phyloP scores from a whole-genome alignment of 1,139 yeast genomes.

The Kurtzmaniella quercitrusa region DNA sequence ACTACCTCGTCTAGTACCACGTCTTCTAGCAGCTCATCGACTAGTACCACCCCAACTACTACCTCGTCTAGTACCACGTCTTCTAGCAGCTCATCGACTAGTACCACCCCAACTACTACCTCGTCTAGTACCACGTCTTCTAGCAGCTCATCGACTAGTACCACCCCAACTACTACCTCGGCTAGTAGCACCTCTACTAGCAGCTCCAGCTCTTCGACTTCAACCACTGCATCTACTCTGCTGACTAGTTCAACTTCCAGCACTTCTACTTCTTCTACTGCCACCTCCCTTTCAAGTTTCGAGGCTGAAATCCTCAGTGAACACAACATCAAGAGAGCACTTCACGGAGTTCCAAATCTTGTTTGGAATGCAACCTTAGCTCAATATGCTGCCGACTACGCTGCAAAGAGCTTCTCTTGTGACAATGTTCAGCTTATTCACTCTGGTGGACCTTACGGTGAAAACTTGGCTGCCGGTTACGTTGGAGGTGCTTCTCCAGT shows the following conservation, averaged over 20 bases:
- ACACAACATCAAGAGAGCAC: constrained; percentile 52
- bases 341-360: constrained; percentile 46
- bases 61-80: no score
- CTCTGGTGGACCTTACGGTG: constrained; percentile 54
- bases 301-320: constrained; percentile 36
- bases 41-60: no score
- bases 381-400: constrained; percentile 43
- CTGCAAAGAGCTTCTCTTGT: constrained; percentile 43
- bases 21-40: no score
- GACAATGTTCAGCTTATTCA: constrained; percentile 50
- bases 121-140: constrained; percentile 7
- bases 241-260: constrained; percentile 19
- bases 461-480: constrained; percentile 56
- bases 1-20: no score
- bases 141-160: no score
- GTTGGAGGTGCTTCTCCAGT: constrained; percentile 46
- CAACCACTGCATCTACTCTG: constrained; percentile 10
- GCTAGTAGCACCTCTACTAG: constrained; percentile 10
- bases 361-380: constrained; percentile 48
- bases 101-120: no score
- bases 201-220: constrained; percentile 8
- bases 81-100: no score
- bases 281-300: constrained; percentile 18
- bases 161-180: constrained; percentile 9
- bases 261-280: constrained; percentile 14